Evolutionary conservation across 257 asterid species (phyloP).

Genomic region (Fraxinus cuspidata): DNA sequence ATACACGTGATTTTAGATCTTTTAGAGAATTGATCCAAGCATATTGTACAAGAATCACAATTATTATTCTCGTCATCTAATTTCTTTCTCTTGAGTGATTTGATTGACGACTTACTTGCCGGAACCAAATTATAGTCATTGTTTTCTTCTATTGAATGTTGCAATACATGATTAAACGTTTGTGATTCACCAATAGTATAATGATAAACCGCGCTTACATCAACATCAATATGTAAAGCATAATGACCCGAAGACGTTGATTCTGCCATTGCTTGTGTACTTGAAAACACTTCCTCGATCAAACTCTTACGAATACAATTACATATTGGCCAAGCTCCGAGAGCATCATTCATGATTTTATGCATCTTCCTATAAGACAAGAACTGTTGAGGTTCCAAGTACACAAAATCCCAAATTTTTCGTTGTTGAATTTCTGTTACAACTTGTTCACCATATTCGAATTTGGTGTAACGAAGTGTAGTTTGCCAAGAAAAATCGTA

Average conservation of each 20-base stretch:
- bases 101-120: neutral
- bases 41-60: neutral
- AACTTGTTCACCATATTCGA: neutral
- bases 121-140: neutral
- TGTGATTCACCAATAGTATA: neutral
- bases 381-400: neutral
- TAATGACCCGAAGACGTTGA: neutral
- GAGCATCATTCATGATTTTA: neutral
- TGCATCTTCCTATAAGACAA: neutral
- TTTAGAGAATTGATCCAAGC: neutral
- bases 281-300: too few species aligned
- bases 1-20: neutral
- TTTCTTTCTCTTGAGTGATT: too few species aligned
- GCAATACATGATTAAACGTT: neutral
- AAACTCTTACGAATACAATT: neutral
- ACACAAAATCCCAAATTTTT: neutral
- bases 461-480: neutral
- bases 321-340: neutral
- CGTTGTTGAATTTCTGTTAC: neutral
- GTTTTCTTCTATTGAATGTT: neutral
- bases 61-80: too few species aligned
- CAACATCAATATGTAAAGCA: neutral
- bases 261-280: neutral
- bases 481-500: neutral
- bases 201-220: neutral